Evolutionary conservation across 805 yeast genomes (phyloP).

Genomic region (Torulaspora maleeae): DNA sequence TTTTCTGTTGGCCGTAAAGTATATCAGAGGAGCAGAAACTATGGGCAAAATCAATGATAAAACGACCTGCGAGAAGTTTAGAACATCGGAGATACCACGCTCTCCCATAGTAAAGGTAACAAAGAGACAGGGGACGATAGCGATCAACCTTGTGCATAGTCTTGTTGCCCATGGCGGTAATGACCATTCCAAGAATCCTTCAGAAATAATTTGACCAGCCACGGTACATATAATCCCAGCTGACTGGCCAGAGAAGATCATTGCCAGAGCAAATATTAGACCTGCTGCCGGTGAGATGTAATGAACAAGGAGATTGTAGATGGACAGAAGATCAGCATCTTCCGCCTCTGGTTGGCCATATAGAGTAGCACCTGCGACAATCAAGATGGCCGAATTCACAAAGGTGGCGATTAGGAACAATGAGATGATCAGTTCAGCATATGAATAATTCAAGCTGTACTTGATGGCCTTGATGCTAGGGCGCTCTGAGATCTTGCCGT

Average conservation of each 20-base stretch:
- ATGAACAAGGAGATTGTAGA: slow-evolving; percentile 62
- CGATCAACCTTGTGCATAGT: slow-evolving; percentile 73
- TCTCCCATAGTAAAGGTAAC: slow-evolving; percentile 73
- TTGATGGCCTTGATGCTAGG: slow-evolving; percentile 80
- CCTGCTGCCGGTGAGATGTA: slow-evolving; percentile 86
- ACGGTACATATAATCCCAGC: slow-evolving; percentile 93
- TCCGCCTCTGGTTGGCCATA: slow-evolving; percentile 58
- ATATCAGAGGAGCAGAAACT: slow-evolving; percentile 82
- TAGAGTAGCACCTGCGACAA: slow-evolving; percentile 87
- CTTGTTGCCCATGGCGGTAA: slow-evolving; percentile 79
- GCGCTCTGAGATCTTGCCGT: slow-evolving; percentile 45
- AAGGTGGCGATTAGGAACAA: slow-evolving; percentile 85
- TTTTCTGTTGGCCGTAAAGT: slow-evolving; percentile 65
- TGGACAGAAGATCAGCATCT: slow-evolving; percentile 77
- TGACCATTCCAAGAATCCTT: slow-evolving; percentile 79
- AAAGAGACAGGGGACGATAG: slow-evolving; percentile 77
- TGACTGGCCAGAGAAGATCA: slow-evolving; percentile 86
- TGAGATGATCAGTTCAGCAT: slow-evolving; percentile 77
- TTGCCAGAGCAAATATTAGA: slow-evolving; percentile 79
- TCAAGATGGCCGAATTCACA: slow-evolving; percentile 83
- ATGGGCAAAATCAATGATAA: slow-evolving; percentile 76
- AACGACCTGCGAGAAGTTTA: slow-evolving; percentile 81
- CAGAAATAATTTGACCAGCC: slow-evolving; percentile 91
- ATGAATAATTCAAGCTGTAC: slow-evolving; percentile 73
- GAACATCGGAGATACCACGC: slow-evolving; percentile 68